Percentiles rank a stretch among this genome's conserved stretches.
Evolutionary conservation across 805 yeast species (phyloP).

Genomic region (Torulaspora delbrueckii): DNA sequence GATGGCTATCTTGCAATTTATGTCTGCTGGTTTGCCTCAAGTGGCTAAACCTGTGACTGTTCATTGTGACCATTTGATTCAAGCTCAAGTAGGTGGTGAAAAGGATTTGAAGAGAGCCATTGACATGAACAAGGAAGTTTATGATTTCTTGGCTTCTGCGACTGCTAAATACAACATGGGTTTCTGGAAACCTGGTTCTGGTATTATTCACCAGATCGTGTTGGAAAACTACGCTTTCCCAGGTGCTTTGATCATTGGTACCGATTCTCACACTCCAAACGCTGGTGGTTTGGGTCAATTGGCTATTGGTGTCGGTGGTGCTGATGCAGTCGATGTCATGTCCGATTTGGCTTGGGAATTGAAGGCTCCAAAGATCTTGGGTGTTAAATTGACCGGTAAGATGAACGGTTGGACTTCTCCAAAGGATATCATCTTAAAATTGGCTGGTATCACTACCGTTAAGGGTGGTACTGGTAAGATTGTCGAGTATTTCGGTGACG

Average conservation of each 20-base stretch:
- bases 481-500: slow-evolving; percentile 94
- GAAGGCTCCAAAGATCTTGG: slow-evolving; percentile 93
- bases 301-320: slow-evolving; percentile 99
- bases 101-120: slow-evolving; percentile 82
- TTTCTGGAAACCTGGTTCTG: slow-evolving; percentile 99
- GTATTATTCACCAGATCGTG: slow-evolving; percentile 95
- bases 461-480: slow-evolving; percentile 98
- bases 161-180: slow-evolving; percentile 95
- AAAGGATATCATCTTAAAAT: slow-evolving; percentile 87
- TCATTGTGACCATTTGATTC: slow-evolving; percentile 97
- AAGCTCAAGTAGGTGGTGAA: slow-evolving; percentile 88
- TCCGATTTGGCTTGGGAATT: slow-evolving; percentile 95
- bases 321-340: slow-evolving; percentile 97
- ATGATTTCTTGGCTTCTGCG: slow-evolving; percentile 82
- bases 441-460: slow-evolving; percentile 92
- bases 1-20: slow-evolving; percentile 94
- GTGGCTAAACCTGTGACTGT: slow-evolving; percentile 95
- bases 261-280: slow-evolving; percentile 96
- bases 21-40: slow-evolving; percentile 88
- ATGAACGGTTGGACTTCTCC: slow-evolving; percentile 96
- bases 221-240: slow-evolving; percentile 96
- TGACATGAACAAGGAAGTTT: slow-evolving; percentile 88
- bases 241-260: slow-evolving; percentile 93
- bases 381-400: slow-evolving; percentile 89
- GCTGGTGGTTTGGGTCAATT: slow-evolving; percentile 98